These are phyloP conservation scores for Suillus lakei DNA, from an alignment of 768 basidiomycete genomes.

Conservation along the genomic window DNA sequence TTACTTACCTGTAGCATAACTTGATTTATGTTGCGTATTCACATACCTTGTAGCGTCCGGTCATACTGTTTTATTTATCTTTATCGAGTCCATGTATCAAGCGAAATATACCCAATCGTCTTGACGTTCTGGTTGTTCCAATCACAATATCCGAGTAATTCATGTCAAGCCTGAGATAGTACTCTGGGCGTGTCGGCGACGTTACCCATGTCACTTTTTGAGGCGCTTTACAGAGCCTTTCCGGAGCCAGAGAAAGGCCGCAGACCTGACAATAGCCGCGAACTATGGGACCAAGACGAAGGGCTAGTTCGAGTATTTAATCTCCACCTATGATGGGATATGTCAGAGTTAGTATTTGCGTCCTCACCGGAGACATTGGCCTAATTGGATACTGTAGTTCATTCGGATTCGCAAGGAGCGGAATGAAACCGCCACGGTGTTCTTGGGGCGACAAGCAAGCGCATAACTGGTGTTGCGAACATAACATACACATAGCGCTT, in stretches of 20 bases:
- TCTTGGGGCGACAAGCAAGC: background rate
- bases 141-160: too few species aligned
- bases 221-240: background rate
- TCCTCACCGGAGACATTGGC: background rate
- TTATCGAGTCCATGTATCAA: too few species aligned
- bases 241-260: too few species aligned
- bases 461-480: background rate
- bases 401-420: background rate
- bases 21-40: background rate
- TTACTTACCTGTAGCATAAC: background rate
- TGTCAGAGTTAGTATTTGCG: background rate
- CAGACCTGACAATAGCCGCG: background rate
- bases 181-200: background rate
- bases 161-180: too few species aligned
- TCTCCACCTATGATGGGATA: too few species aligned
- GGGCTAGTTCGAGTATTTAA: too few species aligned
- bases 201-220: background rate
- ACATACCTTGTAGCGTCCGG: background rate
- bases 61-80: background rate
- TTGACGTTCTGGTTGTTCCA: too few species aligned
- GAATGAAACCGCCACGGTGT: background rate
- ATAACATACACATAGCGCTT: background rate
- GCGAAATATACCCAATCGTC: too few species aligned
- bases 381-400: background rate
- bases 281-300: background rate